Evolutionary conservation across 1,139 yeast genomes (phyloP), one percentile per base, ranked within the genome.

Genomic region (Blastobotrys indianensis): DNA sequence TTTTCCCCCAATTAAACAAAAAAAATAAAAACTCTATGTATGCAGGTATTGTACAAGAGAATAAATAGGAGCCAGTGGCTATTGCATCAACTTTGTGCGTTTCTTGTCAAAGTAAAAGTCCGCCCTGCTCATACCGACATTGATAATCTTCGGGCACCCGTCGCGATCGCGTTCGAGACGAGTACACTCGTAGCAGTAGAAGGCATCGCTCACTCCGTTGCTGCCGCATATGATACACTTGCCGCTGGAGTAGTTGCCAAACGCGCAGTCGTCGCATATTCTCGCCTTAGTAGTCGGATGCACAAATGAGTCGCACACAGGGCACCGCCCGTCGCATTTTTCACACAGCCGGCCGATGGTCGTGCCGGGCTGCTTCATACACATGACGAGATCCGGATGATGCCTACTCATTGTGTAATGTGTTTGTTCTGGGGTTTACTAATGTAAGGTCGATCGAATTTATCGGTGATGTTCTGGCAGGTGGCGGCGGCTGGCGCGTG

Each of bases 281-380:
- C 85, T 72, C 2, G 81, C 97, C 47, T 72, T 66, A n/a, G 79
- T 72, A 6, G 78, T 75, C 1, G 95, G 90, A 51, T 85, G 80
- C 10, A 87, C 96, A 54, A 75, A 78, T 1, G 95, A 85, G 61
- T 88, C 97, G 64, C 98, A 90, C 1, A 80, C 72, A 2, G 97
- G 97, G 60, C 98, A 90, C 53, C 82, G 74, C 1, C 97, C 97
- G 60, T 90, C 97, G 63, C 98, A 90, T 63, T 76, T 84, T 34
- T 78, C 79, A 60, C 98, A 90, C 7, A 90, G 72, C 47, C 73
- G 67, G 0, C 95, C 97, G 5, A 77, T 64, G 30, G 69, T 65
- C 0, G 79, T 75, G 1, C 97, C 97, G 1, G 96, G 88, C 58
- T 80, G 94, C 60, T 84, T 85, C 75, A 85, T 72, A 62, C 97